Evolutionary conservation across 768 basidiomycete species (phyloP), one percentile per base, ranked within the genome.

Genomic region (Panaeolus cyanescens): DNA sequence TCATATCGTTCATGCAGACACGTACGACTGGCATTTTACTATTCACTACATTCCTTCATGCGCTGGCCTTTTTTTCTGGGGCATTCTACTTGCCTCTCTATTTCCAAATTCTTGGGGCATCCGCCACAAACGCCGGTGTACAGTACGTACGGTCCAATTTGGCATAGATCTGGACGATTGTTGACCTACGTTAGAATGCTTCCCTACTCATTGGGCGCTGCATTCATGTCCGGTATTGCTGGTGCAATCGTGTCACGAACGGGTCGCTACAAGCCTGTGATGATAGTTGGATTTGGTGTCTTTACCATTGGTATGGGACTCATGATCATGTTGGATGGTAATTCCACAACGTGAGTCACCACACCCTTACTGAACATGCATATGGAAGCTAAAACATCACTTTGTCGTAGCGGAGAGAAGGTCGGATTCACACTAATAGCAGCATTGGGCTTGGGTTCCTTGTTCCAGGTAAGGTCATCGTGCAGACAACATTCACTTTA

Each of bases 61-160:
- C 83, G 0, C 19, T 87, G 20, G 79, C 79, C 1, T 91, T 91
- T 74, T 89, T 91, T 65, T 71, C 74, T 10, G 83, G 84, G 80
- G 68, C 67, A 59, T 89, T 77, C 68, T 92, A 92, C 66, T 79
- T 93, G 6, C 91, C 92, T 1, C 69, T 93, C 2, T 94, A 89
- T 70, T 94, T 82, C 73, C 92, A 94, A 76, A 83, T 89, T 2
- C 81, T 92, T 12, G 92, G 92, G 0, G 80, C 90, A 0, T 89
- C 89, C 7, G 90, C 91, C 5, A 92, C 90, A 0, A 79, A 74
- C 50, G 82, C 90, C 28, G 90, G 89, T 55, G 80, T 92, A 20
- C 78, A 83, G 89, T 88, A 70, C 71, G 78, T 50, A 15, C 57
- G 37, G n/a, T n/a, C 15, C 12, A 37, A 39, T 50, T 56, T 33